Base-by-base conservation (phyloP, 192 early-diverging fungal genomes). In the Backusella macrospora region DNA sequence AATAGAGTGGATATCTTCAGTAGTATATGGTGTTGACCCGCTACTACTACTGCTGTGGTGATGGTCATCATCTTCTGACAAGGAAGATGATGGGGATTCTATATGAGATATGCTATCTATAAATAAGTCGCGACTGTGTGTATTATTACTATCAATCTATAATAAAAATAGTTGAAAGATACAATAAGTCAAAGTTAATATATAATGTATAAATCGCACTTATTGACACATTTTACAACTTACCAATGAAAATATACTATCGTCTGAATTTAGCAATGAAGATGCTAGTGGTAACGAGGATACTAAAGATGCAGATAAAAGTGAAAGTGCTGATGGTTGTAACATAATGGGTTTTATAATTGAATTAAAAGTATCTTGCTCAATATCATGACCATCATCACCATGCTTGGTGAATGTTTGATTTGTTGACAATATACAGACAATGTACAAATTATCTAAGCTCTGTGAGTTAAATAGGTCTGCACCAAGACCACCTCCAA, bases 401-500 rank as follows among this genome's bases (percentile, higher is more conserved):
- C 29, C 29, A 34, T 34, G 29, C 29, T 34, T 34, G 29, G 29
- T 34, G 12, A 12, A 59, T 13, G 26, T 23, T 26, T 59, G 52
- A 23, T 23, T 59, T 43, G 39, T 39, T 43, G 65, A 66, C n/a
- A 66, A 18, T 13, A 74, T 21, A 23, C 73, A 74, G 15, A 88
- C 87, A 34, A 86, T 66, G 47, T 88, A 88, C 16, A 84, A 65
- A 21, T 84, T 77, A 34, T 81, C 76, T 15, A 84, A 72, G 15
- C 77, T 84, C 3, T 79, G 72, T 14, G 84, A 78, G 39, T 77
- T 63, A 21, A 72, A 72, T 10, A 88, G 72, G 42, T 89, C 84
- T 1, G 85, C 85, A 37, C 86, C 86, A 23, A 88, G 65, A 18
- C 88, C 88, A 71, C 88, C 88, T 37, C 88, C 88, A 16, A 89